phyloP scores from a whole-genome alignment of 2,329 filamentous ascomycete species.

The Curvularia verruculosa region DNA sequence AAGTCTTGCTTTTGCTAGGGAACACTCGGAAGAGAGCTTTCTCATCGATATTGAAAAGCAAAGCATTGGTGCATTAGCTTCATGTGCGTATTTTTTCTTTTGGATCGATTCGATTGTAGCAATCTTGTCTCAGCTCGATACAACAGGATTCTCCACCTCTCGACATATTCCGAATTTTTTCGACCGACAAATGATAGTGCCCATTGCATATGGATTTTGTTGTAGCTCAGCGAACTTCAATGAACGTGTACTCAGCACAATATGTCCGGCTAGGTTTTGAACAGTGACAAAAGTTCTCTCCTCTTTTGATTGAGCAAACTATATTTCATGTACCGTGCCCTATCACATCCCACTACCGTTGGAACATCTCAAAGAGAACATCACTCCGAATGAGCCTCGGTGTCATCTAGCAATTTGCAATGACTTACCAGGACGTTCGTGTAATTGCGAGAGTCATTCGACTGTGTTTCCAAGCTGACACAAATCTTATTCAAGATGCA shows the following conservation, averaged over 20 bases:
- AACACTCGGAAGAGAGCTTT: neutral
- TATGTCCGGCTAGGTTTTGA: too few relatives aligned
- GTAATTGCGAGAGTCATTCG: neutral
- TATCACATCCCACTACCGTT: neutral
- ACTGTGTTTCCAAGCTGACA: neutral
- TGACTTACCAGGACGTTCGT: neutral
- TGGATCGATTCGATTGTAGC: neutral
- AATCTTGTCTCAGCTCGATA: neutral
- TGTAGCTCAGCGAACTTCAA: too few relatives aligned
- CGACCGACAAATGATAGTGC: neutral
- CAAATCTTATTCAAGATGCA: neutral
- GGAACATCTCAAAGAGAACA: neutral
- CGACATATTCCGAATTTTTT: neutral
- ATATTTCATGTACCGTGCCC: too few relatives aligned
- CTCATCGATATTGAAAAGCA: neutral
- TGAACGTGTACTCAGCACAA: too few relatives aligned
- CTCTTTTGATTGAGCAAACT: too few relatives aligned
- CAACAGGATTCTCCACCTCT: too few relatives aligned
- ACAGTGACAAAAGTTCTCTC: too few relatives aligned
- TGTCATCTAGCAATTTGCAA: neutral
- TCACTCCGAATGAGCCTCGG: neutral
- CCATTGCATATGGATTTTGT: neutral
- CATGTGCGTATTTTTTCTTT: neutral
- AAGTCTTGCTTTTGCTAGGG: neutral
- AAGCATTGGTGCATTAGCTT: neutral